Conservation (phyloP, 2,329 filamentous ascomycete species). For the Alternaria panax region DNA sequence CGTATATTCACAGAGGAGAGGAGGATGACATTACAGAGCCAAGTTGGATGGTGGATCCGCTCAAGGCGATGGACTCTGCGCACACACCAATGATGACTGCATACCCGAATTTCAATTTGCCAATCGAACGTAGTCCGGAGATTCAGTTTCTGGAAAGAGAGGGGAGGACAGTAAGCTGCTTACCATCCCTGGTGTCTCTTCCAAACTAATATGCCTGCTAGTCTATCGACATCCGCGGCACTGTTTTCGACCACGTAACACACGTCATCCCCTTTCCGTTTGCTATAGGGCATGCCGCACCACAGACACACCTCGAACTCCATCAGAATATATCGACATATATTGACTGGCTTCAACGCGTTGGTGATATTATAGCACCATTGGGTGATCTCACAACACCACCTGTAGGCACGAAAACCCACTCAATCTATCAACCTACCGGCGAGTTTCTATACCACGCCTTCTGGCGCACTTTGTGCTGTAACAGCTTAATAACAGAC, state of each 20-base stretch:
- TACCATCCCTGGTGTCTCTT: no score
- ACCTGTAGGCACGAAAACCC: neutral
- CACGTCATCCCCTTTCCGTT: neutral
- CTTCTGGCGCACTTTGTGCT: neutral
- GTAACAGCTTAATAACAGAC: neutral
- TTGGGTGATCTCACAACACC: neutral
- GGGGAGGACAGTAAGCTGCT: neutral
- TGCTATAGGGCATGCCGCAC: neutral
- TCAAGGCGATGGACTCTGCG: neutral
- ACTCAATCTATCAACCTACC: neutral
- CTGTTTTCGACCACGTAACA: neutral
- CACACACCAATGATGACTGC: neutral
- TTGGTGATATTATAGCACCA: neutral
- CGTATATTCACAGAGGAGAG: neutral
- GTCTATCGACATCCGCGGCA: neutral
- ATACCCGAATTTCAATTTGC: neutral
- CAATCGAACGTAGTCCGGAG: neutral
- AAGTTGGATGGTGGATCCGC: neutral
- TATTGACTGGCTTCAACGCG: neutral
- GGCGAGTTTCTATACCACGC: neutral
- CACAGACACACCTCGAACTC: accelerated
- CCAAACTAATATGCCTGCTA: neutral
- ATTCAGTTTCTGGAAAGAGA: neutral
- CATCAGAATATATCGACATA: neutral
- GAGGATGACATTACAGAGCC: neutral